Conservation (phyloP, 2,329 filamentous ascomycete genomes). For the Colletotrichum cordylinicola region DNA sequence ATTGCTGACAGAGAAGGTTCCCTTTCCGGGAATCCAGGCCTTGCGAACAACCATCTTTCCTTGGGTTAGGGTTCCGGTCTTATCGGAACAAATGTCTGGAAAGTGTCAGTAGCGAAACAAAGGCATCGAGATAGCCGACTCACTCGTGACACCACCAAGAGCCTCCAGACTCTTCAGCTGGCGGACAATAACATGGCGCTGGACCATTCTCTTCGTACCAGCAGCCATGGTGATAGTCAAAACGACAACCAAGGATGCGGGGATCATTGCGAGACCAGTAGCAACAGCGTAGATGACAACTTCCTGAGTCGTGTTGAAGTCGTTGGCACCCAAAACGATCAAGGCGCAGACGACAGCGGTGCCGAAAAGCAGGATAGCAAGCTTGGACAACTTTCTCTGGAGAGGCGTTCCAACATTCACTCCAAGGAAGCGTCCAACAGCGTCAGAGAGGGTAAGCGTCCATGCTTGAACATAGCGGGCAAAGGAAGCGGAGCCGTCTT, state of each 20-base stretch:
- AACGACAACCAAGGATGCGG: slow-evolving; percentile 54
- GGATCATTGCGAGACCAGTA: slow-evolving; percentile 56
- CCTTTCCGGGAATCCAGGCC: slow-evolving; percentile 55
- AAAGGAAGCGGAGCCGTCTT: slow-evolving; percentile 42
- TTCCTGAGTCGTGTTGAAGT: slow-evolving; percentile 41
- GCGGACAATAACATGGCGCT: slow-evolving; percentile 57
- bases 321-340: slow-evolving; percentile 50
- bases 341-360: slow-evolving; percentile 56
- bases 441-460: slow-evolving; percentile 39
- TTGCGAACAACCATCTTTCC: slow-evolving; percentile 61
- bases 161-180: slow-evolving; percentile 58
- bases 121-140: not conserved
- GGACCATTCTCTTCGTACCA: slow-evolving; percentile 60
- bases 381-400: slow-evolving; percentile 72
- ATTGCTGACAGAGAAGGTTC: slow-evolving; percentile 50
- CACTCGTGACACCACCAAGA: slow-evolving; percentile 55
- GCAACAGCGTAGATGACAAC: slow-evolving; percentile 51
- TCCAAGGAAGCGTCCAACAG: slow-evolving; percentile 52
- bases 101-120: not conserved
- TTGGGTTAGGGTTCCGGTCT: slow-evolving; percentile 60
- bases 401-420: slow-evolving; percentile 68
- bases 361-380: slow-evolving; percentile 71
- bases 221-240: slow-evolving; percentile 66
- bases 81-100: slow-evolving; percentile 60
- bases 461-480: slow-evolving; percentile 39